These are phyloP conservation scores for Achaetomiella virescens DNA, from an alignment of 495 filamentous ascomycete genomes.

Conservation along the genomic window DNA sequence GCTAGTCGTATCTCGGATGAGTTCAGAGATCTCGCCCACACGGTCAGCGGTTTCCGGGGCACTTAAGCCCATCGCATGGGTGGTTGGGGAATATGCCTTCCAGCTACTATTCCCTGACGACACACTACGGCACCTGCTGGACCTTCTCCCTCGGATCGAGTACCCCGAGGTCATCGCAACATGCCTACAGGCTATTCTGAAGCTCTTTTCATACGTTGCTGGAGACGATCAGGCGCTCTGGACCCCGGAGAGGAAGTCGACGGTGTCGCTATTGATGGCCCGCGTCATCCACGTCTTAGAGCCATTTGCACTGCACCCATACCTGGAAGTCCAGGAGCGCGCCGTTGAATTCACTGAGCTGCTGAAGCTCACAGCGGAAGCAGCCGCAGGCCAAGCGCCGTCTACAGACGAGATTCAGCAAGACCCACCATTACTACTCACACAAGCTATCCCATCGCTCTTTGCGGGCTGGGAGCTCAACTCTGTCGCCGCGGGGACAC, in stretches of 20 bases:
- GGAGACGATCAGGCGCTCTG: slow-evolving; percentile 50
- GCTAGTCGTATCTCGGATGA: slow-evolving; percentile 52
- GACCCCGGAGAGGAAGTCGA: slow-evolving; percentile 60
- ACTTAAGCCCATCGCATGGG: slow-evolving; percentile 69
- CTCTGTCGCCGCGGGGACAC: slow-evolving; percentile 76
- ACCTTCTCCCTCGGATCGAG: slow-evolving; percentile 54
- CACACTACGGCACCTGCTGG: slow-evolving; percentile 65
- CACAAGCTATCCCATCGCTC: slow-evolving; percentile 78
- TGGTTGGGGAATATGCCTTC: slow-evolving; percentile 78
- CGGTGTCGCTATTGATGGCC: slow-evolving; percentile 66
- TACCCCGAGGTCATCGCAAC: slow-evolving; percentile 57
- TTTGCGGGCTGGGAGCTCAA: slow-evolving; percentile 85
- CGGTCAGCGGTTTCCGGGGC: slow-evolving; percentile 47
- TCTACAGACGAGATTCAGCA: slow-evolving; percentile 46
- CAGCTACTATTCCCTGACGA: slow-evolving; percentile 58
- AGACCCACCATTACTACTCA: slow-evolving; percentile 72
- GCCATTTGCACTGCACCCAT: slow-evolving; percentile 67
- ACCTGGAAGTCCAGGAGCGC: slow-evolving; percentile 91
- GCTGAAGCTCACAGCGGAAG: slow-evolving; percentile 76
- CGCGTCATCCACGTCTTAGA: slow-evolving; percentile 78
- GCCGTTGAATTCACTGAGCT: slow-evolving; percentile 88
- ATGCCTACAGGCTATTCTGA: slow-evolving; percentile 81
- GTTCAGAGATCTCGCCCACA: slow-evolving; percentile 35
- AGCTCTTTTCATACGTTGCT: slow-evolving; percentile 66
- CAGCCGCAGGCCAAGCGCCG: slow-evolving; percentile 58